These are phyloP conservation scores for Megacollybia marginata DNA, from an alignment of 768 basidiomycete species.

Conservation along the genomic window DNA sequence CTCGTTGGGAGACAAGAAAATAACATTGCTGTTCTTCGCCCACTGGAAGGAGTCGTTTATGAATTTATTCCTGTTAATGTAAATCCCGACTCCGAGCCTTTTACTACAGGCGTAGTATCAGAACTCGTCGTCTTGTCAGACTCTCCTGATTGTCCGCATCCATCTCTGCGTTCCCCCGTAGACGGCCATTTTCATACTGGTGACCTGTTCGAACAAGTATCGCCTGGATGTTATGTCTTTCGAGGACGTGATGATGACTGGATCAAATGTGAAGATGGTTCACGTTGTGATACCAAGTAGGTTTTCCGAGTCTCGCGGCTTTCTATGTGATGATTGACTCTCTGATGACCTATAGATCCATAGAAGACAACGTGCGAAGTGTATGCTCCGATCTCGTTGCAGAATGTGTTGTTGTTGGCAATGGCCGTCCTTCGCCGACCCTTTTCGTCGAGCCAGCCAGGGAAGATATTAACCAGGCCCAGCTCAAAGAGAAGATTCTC, in stretches of 20 bases:
- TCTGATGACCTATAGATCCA: slow-evolving; percentile 35
- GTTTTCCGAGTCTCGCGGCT: slow-evolving; percentile 23
- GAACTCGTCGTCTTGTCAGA: slow-evolving; percentile 65
- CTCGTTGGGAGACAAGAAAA: slow-evolving; percentile 47
- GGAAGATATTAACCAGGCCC: slow-evolving; percentile 42
- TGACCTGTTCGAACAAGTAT: slow-evolving; percentile 52
- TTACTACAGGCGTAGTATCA: slow-evolving; percentile 38
- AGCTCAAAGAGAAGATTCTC: slow-evolving; percentile 64
- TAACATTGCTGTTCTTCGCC: slow-evolving; percentile 44
- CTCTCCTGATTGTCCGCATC: slow-evolving; percentile 62
- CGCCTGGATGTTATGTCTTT: slow-evolving; percentile 42
- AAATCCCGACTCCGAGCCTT: slow-evolving; percentile 48
- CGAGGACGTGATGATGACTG: slow-evolving; percentile 64
- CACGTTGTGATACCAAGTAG: slow-evolving; percentile 56
- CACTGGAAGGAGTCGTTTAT: slow-evolving; percentile 57
- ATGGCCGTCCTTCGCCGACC: slow-evolving; percentile 67
- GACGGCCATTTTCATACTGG: slow-evolving; percentile 69
- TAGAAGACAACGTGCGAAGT: slow-evolving; percentile 70
- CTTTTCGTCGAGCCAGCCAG: slow-evolving; percentile 63
- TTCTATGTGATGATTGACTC: not conserved
- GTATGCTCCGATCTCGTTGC: slow-evolving; percentile 60
- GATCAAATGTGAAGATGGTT: slow-evolving; percentile 63
- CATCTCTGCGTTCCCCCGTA: slow-evolving; percentile 32
- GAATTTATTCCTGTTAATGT: slow-evolving; percentile 52
- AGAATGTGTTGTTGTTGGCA: slow-evolving; percentile 73